Base-by-base conservation (phyloP, 805 yeast species). In the Wickerhamiella allomyrinae region DNA sequence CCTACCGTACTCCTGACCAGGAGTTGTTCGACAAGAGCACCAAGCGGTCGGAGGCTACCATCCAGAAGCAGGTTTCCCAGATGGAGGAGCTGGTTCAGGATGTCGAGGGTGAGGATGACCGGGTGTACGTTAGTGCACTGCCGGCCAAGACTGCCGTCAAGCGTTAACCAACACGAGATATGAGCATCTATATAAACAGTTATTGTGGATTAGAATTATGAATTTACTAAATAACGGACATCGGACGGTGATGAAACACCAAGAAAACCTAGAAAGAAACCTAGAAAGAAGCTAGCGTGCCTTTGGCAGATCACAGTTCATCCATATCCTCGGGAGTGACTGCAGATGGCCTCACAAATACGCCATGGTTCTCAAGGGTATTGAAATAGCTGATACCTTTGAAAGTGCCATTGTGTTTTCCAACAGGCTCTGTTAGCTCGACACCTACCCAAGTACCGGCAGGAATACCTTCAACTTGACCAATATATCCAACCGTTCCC, bases 1-100 rank as follows among this genome's bases (percentile, higher is more conserved):
- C 94, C 21, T 87, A 91, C 66, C 80, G 97, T 65, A 74, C 76
- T 54, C 98, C 98, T 5, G 97, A 91, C 58, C 74, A 71, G 55
- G 81, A 83, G 52, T 68, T 89, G 52, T 89, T 87, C 60, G 83
- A 78, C 57, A 73, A 72, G 51, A 61, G 70, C 20, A 58, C 63
- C 47, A 77, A 71, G 60, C 73, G 71, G 57, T 76, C 76, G 48
- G 63, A 68, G 52, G 61, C 66, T 49, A 72, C 79, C 36, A 79
- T 93, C 85, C 70, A 67, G 31, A 68, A 71, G 49, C 95, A 89
- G 64, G 67, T 77, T 24, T 60, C 68, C 46, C 71, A 75, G 60
- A 78, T 82, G 79, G 95, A 89, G 59, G 66, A 66, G 43, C 85
- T 86, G 55, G 81, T 86, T 64, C 68, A 68, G 40, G 73, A 68